Evolutionary conservation across 805 yeast species (phyloP).

Genomic region (Saccharomycopsis babjevae): DNA sequence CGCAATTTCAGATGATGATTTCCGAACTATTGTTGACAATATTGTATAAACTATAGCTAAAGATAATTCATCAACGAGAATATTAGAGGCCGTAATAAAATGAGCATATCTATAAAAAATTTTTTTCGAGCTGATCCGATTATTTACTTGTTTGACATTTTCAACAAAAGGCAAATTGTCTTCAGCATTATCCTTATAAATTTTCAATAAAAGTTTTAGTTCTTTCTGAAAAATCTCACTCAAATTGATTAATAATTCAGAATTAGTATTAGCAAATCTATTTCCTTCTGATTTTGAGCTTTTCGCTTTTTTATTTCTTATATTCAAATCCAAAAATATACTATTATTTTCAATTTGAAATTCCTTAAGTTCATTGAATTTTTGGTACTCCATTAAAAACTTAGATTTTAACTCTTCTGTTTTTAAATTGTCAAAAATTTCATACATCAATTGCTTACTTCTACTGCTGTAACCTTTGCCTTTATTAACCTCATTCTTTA

Average conservation of each 20-base stretch:
- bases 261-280: not conserved
- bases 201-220: not conserved
- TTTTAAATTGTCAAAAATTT: not conserved
- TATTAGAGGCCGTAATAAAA: not conserved
- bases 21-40: not conserved
- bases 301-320: not conserved
- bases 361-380: slow-evolving; percentile 1
- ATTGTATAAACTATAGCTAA: not conserved
- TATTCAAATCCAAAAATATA: not conserved
- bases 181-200: not conserved
- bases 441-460: not conserved
- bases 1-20: not conserved
- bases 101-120: not conserved
- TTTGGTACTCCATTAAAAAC: slow-evolving; percentile 1
- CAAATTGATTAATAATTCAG: not conserved
- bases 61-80: not conserved
- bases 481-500: not conserved
- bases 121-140: not conserved
- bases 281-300: not conserved
- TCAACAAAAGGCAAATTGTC: not conserved
- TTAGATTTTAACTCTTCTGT: not conserved
- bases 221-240: not conserved
- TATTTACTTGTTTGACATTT: not conserved
- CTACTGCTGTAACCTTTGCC: not conserved
- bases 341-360: slow-evolving; percentile 1